phyloP scores from a whole-genome alignment of 2,329 filamentous ascomycete species.

The Fusarium foetens region DNA sequence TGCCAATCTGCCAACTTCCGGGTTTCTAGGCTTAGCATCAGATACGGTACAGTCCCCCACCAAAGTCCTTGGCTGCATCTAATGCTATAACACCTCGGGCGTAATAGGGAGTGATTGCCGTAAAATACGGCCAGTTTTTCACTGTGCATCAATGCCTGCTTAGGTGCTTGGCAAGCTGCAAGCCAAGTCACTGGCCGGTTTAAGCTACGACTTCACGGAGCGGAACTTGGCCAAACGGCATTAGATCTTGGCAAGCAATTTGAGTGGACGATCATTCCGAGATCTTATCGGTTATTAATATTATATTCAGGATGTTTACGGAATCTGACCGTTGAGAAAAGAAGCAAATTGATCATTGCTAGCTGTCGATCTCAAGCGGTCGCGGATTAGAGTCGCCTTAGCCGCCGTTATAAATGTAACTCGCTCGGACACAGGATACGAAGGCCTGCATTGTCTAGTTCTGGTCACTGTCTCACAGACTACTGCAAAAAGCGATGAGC shows the following conservation, averaged over 20 bases:
- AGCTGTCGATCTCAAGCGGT: background rate
- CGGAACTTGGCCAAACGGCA: background rate
- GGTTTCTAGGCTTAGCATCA: background rate
- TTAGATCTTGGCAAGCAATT: conserved; percentile 4
- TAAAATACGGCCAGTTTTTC: background rate
- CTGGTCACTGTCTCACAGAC: background rate
- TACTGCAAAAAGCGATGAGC: background rate
- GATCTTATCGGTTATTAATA: background rate
- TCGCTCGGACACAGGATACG: background rate
- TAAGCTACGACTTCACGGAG: background rate
- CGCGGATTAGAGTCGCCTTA: background rate
- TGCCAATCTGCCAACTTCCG: background rate
- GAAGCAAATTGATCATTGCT: background rate
- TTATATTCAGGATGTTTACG: background rate
- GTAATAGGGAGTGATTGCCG: background rate
- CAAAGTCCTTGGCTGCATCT: conserved; percentile 3
- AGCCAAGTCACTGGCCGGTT: background rate
- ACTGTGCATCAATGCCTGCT: conserved; percentile 1
- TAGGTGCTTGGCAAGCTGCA: conserved; percentile 10
- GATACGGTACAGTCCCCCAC: background rate
- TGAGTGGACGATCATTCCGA: background rate
- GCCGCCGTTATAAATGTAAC: background rate
- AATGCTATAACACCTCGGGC: background rate
- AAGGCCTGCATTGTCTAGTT: background rate
- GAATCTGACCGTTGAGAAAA: background rate